Conservation (phyloP, 495 filamentous ascomycete species). For the Penicillium soppii region DNA sequence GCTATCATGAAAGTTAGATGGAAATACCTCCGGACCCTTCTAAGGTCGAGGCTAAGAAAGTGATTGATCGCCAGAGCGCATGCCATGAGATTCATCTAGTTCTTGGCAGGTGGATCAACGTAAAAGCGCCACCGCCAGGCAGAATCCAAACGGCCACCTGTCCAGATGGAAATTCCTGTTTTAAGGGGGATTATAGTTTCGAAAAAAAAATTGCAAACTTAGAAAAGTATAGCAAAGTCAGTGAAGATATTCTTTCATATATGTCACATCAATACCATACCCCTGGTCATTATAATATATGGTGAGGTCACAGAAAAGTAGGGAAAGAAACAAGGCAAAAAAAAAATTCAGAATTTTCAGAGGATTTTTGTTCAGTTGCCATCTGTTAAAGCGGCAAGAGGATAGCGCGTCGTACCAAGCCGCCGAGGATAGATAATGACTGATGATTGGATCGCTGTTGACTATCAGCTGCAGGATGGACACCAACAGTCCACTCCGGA, state of each 20-base stretch:
- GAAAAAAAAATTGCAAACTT: not conserved
- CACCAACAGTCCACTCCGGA: slow-evolving; percentile 32
- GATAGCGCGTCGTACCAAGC: slow-evolving; percentile 34
- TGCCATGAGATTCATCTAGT: slow-evolving; percentile 23
- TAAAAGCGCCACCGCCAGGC: slow-evolving; percentile 20
- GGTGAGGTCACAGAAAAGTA: slow-evolving; percentile 18
- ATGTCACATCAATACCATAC: not conserved
- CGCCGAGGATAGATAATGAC: slow-evolving; percentile 21
- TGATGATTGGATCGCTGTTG: slow-evolving; percentile 32
- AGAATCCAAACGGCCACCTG: slow-evolving; percentile 24
- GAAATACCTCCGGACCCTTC: not conserved
- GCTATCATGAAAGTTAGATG: no score
- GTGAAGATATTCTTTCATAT: not conserved
- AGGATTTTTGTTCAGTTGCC: slow-evolving; percentile 45
- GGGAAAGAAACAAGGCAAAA: slow-evolving; percentile 23
- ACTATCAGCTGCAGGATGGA: slow-evolving; percentile 34
- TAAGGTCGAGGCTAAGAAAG: not conserved
- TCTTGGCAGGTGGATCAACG: slow-evolving; percentile 23
- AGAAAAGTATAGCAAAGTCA: not conserved
- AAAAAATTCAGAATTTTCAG: slow-evolving; percentile 7
- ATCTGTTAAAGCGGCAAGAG: slow-evolving; percentile 42
- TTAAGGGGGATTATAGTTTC: not conserved
- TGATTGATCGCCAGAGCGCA: slow-evolving; percentile 15
- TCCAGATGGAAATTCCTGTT: slow-evolving; percentile 18
- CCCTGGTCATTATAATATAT: not conserved